Evolutionary conservation across 768 basidiomycete genomes (phyloP).

Genomic region (Naganishia vaughanmartiniae): DNA sequence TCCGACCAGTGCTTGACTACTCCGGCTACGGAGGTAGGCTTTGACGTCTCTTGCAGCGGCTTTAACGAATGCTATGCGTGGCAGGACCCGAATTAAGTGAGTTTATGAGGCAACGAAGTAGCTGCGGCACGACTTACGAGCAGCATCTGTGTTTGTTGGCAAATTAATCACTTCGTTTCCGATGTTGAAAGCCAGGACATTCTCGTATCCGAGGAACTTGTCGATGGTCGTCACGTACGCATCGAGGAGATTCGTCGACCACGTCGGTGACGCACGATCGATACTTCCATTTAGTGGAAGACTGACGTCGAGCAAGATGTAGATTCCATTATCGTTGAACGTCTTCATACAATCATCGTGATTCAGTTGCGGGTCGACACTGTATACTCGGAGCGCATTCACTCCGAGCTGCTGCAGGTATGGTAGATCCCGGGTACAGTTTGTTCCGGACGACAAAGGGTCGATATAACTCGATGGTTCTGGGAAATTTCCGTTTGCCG

Average conservation of each 20-base stretch:
- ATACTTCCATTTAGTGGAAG: conserved; percentile 76
- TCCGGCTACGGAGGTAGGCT: conserved; percentile 69
- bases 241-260: conserved; percentile 77
- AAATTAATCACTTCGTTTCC: conserved; percentile 77
- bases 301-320: conserved; percentile 85
- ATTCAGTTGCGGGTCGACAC: conserved; percentile 74
- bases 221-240: conserved; percentile 75
- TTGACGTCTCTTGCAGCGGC: conserved; percentile 85
- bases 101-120: too few species aligned
- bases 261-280: conserved; percentile 67
- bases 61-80: conserved; percentile 66
- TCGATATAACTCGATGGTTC: conserved; percentile 73
- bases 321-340: conserved; percentile 76
- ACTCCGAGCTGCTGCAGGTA: conserved; percentile 71
- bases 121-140: conserved; percentile 51
- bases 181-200: conserved; percentile 82
- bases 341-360: conserved; percentile 82
- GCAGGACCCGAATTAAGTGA: too few species aligned
- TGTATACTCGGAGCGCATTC: conserved; percentile 81
- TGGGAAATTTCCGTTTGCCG: conserved; percentile 51
- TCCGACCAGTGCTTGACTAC: conserved; percentile 67
- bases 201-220: conserved; percentile 77
- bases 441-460: conserved; percentile 66
- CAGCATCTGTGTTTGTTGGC: conserved; percentile 59
- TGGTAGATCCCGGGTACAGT: conserved; percentile 75